Conservation (phyloP, 2,329 filamentous ascomycete species). For the Cryphonectria naterciae region DNA sequence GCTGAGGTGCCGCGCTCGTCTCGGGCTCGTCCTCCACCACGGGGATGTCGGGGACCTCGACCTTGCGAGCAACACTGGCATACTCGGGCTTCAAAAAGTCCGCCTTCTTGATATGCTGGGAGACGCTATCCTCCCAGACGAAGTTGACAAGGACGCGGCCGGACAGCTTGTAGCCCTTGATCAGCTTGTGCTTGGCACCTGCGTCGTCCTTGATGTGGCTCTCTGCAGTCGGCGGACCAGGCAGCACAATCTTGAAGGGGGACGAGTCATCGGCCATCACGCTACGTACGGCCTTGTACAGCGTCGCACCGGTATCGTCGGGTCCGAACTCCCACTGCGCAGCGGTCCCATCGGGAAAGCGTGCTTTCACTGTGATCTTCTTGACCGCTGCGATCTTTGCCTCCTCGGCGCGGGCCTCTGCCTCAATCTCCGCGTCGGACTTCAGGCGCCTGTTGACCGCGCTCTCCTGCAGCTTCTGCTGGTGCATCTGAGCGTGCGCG, state of each 20-base stretch:
- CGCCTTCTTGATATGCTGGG: conserved; percentile 56
- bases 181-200: conserved; percentile 59
- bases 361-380: conserved; percentile 75
- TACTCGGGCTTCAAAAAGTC: conserved; percentile 63
- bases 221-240: conserved; percentile 42
- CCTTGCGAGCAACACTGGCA: conserved; percentile 64
- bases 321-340: conserved; percentile 73
- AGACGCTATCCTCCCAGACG: conserved; percentile 69
- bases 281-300: conserved; percentile 75
- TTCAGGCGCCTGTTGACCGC: conserved; percentile 76
- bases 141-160: conserved; percentile 77
- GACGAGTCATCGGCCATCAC: conserved; percentile 65
- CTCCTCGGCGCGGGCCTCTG: conserved; percentile 67
- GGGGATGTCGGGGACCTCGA: conserved; percentile 65
- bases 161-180: conserved; percentile 72
- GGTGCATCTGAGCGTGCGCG: conserved; percentile 75
- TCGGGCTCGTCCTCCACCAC: conserved; percentile 44
- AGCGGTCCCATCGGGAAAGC: conserved; percentile 84
- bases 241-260: conserved; percentile 73
- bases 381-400: conserved; percentile 68
- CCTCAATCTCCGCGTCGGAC: conserved; percentile 81
- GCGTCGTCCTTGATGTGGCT: conserved; percentile 51
- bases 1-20: conserved; percentile 30
- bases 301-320: conserved; percentile 67
- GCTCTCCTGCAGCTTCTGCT: conserved; percentile 64